Conservation (phyloP, 192 early-diverging fungal species). For the Coemansia furcata region DNA sequence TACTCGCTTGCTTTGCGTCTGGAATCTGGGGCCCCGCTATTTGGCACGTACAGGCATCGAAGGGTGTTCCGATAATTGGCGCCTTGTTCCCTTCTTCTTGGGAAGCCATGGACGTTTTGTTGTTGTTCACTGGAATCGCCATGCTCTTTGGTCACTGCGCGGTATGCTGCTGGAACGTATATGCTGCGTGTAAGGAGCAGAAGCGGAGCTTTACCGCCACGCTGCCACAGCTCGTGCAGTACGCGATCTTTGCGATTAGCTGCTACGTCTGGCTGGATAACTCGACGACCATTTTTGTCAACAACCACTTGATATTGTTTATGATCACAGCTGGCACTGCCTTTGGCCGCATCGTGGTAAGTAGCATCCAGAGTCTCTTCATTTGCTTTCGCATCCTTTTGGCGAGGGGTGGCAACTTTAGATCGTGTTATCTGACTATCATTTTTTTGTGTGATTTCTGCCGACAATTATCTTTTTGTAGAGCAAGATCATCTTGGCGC, state of each 20-base stretch:
- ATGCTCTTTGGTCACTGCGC: conserved; percentile 47
- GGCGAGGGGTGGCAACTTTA: background rate
- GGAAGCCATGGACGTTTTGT: conserved; percentile 40
- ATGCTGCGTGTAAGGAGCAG: conserved; percentile 53
- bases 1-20: conserved; percentile 64
- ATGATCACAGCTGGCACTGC: conserved; percentile 74
- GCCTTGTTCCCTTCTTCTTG: conserved; percentile 41
- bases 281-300: conserved; percentile 63
- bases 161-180: conserved; percentile 50
- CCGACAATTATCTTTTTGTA: conserved; percentile 16
- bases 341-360: conserved; percentile 78
- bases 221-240: conserved; percentile 64
- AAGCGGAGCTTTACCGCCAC: conserved; percentile 62
- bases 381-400: background rate
- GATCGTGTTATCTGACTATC: background rate
- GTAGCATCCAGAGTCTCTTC: background rate
- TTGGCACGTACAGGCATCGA: conserved; percentile 41
- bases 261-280: conserved; percentile 73
- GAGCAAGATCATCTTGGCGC: conserved; percentile 88
- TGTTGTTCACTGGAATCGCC: conserved; percentile 26
- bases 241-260: conserved; percentile 59
- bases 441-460: background rate
- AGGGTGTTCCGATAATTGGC: conserved; percentile 43
- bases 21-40: conserved; percentile 62
- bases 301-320: conserved; percentile 74